A percentile compares a stretch with the other conserved stretches of the same genome.
Conservation (phyloP, 345 rosid species). For the Firmiana major region DNA sequence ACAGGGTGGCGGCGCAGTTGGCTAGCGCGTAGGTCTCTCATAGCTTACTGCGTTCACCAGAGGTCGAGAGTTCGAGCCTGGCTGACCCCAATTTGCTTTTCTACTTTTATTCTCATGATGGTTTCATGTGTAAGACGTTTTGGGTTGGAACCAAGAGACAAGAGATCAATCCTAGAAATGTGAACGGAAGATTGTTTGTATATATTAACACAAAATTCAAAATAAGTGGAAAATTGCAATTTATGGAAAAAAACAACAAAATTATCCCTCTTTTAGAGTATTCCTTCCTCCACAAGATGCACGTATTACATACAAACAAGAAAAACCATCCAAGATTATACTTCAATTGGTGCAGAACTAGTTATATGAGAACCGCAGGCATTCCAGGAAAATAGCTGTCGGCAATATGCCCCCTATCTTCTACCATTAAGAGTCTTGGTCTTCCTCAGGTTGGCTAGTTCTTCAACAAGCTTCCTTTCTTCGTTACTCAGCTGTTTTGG, state of each 20-base stretch:
- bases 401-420: conserved; percentile 3
- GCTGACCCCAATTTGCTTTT: conserved; percentile 54
- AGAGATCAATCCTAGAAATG: no score
- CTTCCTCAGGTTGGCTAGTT: conserved; percentile 37
- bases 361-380: neutral
- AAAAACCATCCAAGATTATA: neutral
- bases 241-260: neutral
- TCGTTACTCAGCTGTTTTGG: neutral
- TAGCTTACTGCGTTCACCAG: conserved; percentile 66
- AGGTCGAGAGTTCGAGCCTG: conserved; percentile 92
- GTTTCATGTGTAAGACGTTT: no score
- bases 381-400: neutral
- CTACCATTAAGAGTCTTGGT: conserved; percentile 22
- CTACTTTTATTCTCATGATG: no score
- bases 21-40: conserved; percentile 78
- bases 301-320: neutral
- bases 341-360: neutral
- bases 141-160: no score
- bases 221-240: no score
- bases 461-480: conserved; percentile 24
- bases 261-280: neutral
- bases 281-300: neutral
- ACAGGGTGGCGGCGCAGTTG: conserved; percentile 70
- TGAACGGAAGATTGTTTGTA: no score
- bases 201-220: no score